A percentile compares a stretch with the other conserved stretches of the same genome.
Evolutionary conservation across 208 protist genomes (phyloP).

Genomic region (Acanthamoeba pearcei): DNA sequence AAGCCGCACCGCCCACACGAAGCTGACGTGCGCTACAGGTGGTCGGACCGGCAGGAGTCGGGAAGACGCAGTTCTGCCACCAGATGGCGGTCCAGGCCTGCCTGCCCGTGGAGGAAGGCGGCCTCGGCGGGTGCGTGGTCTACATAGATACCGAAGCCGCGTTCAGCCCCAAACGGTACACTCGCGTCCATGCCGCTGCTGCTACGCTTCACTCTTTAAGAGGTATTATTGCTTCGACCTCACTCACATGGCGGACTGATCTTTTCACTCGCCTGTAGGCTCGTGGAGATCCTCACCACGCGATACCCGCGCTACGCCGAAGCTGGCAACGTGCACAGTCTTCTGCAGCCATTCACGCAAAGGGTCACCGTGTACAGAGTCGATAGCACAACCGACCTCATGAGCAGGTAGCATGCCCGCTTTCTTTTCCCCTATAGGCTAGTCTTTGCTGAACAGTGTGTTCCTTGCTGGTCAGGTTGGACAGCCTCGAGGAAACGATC

Average conservation of each 20-base stretch:
- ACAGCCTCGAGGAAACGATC: conserved; percentile 58
- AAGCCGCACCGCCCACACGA: background rate
- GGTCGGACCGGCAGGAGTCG: conserved; percentile 63
- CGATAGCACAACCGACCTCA: conserved; percentile 3
- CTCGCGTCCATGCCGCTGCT: background rate
- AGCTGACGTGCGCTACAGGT: background rate
- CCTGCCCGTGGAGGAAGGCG: conserved; percentile 49
- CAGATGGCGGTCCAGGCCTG: conserved; percentile 69
- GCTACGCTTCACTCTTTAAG: background rate
- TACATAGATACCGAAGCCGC: conserved; percentile 72
- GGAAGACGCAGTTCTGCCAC: conserved; percentile 75
- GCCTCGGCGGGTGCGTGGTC: conserved; percentile 26
- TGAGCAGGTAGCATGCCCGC: background rate
- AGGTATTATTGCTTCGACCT: background rate
- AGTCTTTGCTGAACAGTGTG: background rate
- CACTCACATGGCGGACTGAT: background rate
- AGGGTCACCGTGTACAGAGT: conserved; percentile 40
- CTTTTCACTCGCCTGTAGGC: background rate
- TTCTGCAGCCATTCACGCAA: conserved; percentile 56
- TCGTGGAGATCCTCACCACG: conserved; percentile 69
- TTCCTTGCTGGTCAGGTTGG: conserved; percentile 1
- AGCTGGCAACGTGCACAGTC: conserved; percentile 26
- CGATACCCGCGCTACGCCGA: conserved; percentile 54
- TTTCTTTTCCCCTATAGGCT: background rate
- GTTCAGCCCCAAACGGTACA: conserved; percentile 64